phyloP scores from a whole-genome alignment of 2,329 filamentous ascomycete species.

The Fusarium praegraminearum region DNA sequence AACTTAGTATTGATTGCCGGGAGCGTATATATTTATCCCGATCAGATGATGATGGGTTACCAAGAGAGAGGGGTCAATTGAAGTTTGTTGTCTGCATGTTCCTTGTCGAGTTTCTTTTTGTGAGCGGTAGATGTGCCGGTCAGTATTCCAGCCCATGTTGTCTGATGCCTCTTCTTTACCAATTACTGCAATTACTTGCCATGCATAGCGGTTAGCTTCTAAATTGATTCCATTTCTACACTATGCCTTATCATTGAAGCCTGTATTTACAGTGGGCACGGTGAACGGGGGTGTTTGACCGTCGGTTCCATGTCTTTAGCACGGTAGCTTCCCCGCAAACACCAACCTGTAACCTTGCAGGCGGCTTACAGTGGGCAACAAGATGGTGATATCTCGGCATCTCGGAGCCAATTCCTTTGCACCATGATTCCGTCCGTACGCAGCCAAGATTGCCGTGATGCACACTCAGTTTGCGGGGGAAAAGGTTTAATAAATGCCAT shows the following conservation, averaged over 20 bases:
- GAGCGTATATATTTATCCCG: constrained; percentile 16
- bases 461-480: constrained; percentile 15
- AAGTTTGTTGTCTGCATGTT: neutral
- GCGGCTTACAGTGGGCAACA: neutral
- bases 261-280: constrained; percentile 24
- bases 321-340: constrained; percentile 31
- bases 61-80: constrained; percentile 5
- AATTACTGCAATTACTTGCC: neutral
- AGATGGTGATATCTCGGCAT: constrained; percentile 47
- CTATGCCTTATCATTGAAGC: neutral
- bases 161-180: neutral
- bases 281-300: constrained; percentile 24
- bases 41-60: constrained; percentile 37
- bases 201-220: neutral
- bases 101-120: neutral
- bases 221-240: neutral
- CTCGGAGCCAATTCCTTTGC: constrained; percentile 29
- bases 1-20: constrained; percentile 10
- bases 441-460: constrained; percentile 33
- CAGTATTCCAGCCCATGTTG: neutral
- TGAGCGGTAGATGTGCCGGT: constrained; percentile 2
- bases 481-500: constrained; percentile 23
- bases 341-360: neutral
- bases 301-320: constrained; percentile 8
- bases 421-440: constrained; percentile 17